Evolutionary conservation across 345 rosid species (phyloP).

Genomic region (Linum lewisii): DNA sequence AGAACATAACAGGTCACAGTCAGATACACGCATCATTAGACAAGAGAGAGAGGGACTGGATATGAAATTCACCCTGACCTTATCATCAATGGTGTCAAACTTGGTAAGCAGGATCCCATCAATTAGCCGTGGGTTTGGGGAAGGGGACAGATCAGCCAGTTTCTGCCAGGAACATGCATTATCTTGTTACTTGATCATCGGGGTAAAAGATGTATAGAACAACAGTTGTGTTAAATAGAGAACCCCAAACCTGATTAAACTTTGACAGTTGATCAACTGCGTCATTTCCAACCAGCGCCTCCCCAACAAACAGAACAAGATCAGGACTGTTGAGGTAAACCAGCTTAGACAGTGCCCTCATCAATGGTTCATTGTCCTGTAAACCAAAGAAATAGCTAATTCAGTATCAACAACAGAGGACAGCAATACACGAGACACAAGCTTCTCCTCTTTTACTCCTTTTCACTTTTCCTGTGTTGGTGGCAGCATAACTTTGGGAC

Average conservation of each 20-base stretch:
- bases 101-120: constrained; percentile 96
- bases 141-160: constrained; percentile 76
- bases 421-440: neutral
- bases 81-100: constrained; percentile 92
- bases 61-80: constrained; percentile 31
- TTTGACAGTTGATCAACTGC: constrained; percentile 93
- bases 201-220: no score
- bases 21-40: no score
- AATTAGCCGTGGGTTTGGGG: constrained; percentile 61
- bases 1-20: neutral
- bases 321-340: constrained; percentile 77
- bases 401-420: neutral
- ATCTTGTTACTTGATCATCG: no score
- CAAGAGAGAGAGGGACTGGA: neutral
- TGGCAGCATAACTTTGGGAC: neutral
- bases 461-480: neutral
- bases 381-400: constrained; percentile 1
- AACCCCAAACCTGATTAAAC: constrained; percentile 68
- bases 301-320: constrained; percentile 95
- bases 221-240: neutral
- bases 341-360: constrained; percentile 97
- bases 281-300: constrained; percentile 97
- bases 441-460: neutral
- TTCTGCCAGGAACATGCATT: constrained; percentile 33
- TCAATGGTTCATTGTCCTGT: constrained; percentile 92